phyloP scores from a whole-genome alignment of 108 stramenopile species.

The Skeletonema grethae region DNA sequence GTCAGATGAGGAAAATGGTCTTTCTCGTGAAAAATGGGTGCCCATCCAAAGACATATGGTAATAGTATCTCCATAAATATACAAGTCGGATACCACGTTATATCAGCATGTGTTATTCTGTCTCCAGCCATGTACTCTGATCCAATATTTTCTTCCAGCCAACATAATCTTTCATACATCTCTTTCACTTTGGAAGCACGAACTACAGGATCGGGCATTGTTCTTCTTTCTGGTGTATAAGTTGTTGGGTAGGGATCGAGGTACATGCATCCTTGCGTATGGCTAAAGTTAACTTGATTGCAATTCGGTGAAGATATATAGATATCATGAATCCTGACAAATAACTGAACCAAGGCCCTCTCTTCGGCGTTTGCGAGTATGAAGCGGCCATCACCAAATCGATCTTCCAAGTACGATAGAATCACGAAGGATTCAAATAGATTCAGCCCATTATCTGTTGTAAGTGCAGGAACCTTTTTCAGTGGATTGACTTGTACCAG shows the following conservation, averaged over 20 bases:
- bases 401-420: conserved; percentile 64
- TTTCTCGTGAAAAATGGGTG: conserved; percentile 35
- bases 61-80: conserved; percentile 55
- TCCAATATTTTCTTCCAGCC: conserved; percentile 40
- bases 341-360: conserved; percentile 36
- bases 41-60: conserved; percentile 54
- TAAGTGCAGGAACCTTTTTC: conserved; percentile 62
- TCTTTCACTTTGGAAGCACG: conserved; percentile 54
- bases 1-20: conserved; percentile 32
- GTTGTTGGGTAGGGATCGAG: conserved; percentile 40
- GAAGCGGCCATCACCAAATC: conserved; percentile 25
- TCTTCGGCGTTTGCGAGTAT: conserved; percentile 43
- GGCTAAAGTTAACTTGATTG: conserved; percentile 50
- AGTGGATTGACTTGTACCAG: conserved; percentile 54
- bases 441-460: conserved; percentile 33
- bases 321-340: conserved; percentile 51
- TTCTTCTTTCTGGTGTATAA: conserved; percentile 38
- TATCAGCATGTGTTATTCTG: conserved; percentile 49
- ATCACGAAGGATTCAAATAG: conserved; percentile 65
- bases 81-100: conserved; percentile 57
- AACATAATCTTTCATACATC: conserved; percentile 43
- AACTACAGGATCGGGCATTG: conserved; percentile 34
- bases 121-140: conserved; percentile 49
- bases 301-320: conserved; percentile 62
- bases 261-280: conserved; percentile 64